Conservation (phyloP, 306 rosid genomes). For the Sicyos baderoa region DNA sequence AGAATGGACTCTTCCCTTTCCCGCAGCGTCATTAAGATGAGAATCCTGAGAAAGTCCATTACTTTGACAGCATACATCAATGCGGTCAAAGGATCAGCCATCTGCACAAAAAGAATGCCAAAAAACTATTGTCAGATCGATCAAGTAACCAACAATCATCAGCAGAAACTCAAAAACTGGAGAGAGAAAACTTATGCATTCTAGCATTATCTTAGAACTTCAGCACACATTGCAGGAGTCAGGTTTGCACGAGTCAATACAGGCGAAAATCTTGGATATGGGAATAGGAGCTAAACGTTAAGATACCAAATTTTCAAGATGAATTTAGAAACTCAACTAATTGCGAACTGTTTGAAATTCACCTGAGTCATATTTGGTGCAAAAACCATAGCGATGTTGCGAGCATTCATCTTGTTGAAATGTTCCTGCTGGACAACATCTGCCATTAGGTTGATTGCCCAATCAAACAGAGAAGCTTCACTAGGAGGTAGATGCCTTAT, state of each 20-base stretch:
- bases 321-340: not conserved
- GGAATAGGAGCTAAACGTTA: not conserved
- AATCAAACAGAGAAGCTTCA: conserved; percentile 71
- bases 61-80: conserved; percentile 87
- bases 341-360: not conserved
- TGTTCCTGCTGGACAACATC: conserved; percentile 75
- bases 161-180: not conserved
- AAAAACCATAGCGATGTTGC: conserved; percentile 86
- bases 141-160: not conserved
- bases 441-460: conserved; percentile 91
- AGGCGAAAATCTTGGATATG: not conserved
- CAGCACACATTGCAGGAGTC: not conserved
- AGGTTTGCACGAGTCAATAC: not conserved
- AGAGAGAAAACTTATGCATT: not conserved
- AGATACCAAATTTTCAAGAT: not conserved
- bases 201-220: not conserved
- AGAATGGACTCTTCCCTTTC: conserved; percentile 51
- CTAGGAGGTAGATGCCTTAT: conserved; percentile 53
- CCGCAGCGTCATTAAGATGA: conserved; percentile 44
- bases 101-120: conserved; percentile 37
- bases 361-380: conserved; percentile 99
- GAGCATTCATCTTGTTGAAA: conserved; percentile 82
- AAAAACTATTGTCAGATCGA: conserved; percentile 8
- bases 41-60: conserved; percentile 78
- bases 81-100: conserved; percentile 86